Evolutionary conservation across 2,329 filamentous ascomycete species (phyloP).

Genomic region (Huntiella moniliformis): DNA sequence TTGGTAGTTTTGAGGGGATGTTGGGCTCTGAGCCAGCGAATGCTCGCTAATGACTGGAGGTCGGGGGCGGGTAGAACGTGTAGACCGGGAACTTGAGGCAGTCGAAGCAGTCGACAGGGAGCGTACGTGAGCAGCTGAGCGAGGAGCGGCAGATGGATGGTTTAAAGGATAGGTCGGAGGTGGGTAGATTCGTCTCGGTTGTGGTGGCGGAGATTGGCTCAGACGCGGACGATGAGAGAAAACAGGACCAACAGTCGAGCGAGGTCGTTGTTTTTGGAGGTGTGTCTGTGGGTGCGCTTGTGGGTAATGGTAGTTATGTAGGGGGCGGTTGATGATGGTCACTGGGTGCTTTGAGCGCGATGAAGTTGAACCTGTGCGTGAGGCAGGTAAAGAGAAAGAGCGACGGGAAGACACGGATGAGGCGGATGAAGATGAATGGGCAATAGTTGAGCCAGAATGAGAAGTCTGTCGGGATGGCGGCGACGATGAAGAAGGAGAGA

Average conservation of each 20-base stretch:
- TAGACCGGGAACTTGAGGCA: constrained; percentile 21
- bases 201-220: no score
- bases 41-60: constrained; percentile 9
- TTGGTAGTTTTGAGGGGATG: constrained; percentile 3
- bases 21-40: constrained; percentile 4
- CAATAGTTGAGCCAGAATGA: neutral
- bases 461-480: neutral
- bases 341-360: no score
- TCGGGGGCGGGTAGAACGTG: constrained; percentile 3
- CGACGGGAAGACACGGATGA: neutral
- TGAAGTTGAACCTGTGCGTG: no score
- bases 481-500: neutral
- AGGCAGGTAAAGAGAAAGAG: neutral
- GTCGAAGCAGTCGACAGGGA: constrained; percentile 35
- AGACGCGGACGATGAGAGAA: no score
- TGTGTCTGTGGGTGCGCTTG: no score
- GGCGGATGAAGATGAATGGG: neutral
- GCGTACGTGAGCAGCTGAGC: constrained; percentile 20
- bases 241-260: no score
- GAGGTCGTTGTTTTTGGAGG: no score
- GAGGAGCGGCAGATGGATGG: neutral
- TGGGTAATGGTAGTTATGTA: no score
- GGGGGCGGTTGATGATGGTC: no score
- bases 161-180: neutral
- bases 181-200: neutral